Evolutionary conservation across 2,329 filamentous ascomycete genomes (phyloP).

Genomic region (Pseudocercospora pini-densiflorae): DNA sequence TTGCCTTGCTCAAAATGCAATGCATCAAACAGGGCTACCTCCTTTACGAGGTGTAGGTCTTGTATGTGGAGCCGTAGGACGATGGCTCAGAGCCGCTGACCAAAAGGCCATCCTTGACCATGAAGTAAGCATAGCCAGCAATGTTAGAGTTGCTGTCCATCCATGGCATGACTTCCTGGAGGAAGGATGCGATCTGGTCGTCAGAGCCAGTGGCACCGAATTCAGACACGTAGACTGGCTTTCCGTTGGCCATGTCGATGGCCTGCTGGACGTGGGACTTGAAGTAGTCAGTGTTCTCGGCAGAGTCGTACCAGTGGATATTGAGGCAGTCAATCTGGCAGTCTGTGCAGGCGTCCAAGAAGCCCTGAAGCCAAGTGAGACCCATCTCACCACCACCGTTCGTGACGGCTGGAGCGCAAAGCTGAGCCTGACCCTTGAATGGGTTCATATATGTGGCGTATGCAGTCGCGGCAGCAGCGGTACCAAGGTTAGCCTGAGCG

Average conservation of each 20-base stretch:
- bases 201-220: slow-evolving; percentile 59
- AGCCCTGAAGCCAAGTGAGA: slow-evolving; percentile 60
- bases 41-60: slow-evolving; percentile 27
- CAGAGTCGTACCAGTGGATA: slow-evolving; percentile 66
- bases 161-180: slow-evolving; percentile 54
- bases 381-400: slow-evolving; percentile 59
- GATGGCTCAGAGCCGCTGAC: slow-evolving; percentile 38
- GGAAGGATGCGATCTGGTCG: slow-evolving; percentile 52
- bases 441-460: slow-evolving; percentile 62
- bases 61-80: slow-evolving; percentile 38
- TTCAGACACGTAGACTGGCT: slow-evolving; percentile 66
- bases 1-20: slow-evolving; percentile 9
- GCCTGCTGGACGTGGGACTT: slow-evolving; percentile 58
- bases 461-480: slow-evolving; percentile 56
- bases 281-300: slow-evolving; percentile 56
- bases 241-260: slow-evolving; percentile 41
- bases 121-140: slow-evolving; percentile 47
- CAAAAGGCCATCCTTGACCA: slow-evolving; percentile 42
- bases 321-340: slow-evolving; percentile 61
- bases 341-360: slow-evolving; percentile 55
- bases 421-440: slow-evolving; percentile 57
- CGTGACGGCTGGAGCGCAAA: slow-evolving; percentile 65
- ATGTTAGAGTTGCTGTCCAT: slow-evolving; percentile 48
- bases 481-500: slow-evolving; percentile 62
- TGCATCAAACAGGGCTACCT: background rate